phyloP scores from a whole-genome alignment of 495 filamentous ascomycete genomes.

The Penicillium cosmopolitanum region DNA sequence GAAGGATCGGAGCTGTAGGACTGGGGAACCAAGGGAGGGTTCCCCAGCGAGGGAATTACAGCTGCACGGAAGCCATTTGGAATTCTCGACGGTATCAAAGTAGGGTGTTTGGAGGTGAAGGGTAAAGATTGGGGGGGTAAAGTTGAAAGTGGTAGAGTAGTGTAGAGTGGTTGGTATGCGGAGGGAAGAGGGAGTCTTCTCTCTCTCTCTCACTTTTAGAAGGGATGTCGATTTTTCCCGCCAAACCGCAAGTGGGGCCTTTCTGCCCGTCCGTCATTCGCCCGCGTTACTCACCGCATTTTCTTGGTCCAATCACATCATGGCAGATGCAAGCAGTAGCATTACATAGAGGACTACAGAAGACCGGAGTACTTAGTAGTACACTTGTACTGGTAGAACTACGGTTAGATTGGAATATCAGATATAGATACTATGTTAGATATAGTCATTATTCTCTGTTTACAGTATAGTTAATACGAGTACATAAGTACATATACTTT shows the following conservation, averaged over 20 bases:
- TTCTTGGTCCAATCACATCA: slow-evolving; percentile 23
- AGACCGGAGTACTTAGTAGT: too few relatives aligned
- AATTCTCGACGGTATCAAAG: slow-evolving; percentile 79
- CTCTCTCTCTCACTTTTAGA: slow-evolving; percentile 1
- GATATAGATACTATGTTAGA: too few relatives aligned
- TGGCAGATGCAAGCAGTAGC: background rate
- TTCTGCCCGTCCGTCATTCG: slow-evolving; percentile 33
- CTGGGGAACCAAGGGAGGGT: slow-evolving; percentile 72
- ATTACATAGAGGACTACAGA: too few relatives aligned
- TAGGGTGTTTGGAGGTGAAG: slow-evolving; percentile 18
- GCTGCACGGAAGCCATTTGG: slow-evolving; percentile 86
- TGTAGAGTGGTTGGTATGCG: slow-evolving; percentile 19
- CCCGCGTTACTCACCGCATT: slow-evolving; percentile 43
- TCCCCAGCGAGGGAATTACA: slow-evolving; percentile 89
- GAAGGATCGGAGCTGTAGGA: slow-evolving; percentile 70
- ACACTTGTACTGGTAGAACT: too few relatives aligned
- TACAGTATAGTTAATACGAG: too few relatives aligned
- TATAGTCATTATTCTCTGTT: too few relatives aligned
- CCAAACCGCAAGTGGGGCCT: slow-evolving; percentile 24
- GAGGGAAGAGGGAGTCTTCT: slow-evolving; percentile 40
- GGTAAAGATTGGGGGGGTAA: slow-evolving; percentile 19
- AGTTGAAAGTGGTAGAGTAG: background rate
- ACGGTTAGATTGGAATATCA: too few relatives aligned
- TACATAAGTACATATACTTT: too few relatives aligned
- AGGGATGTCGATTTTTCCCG: slow-evolving; percentile 39